Base-by-base conservation (phyloP, 179 eudicot species). In the Beta macrorhiza region DNA sequence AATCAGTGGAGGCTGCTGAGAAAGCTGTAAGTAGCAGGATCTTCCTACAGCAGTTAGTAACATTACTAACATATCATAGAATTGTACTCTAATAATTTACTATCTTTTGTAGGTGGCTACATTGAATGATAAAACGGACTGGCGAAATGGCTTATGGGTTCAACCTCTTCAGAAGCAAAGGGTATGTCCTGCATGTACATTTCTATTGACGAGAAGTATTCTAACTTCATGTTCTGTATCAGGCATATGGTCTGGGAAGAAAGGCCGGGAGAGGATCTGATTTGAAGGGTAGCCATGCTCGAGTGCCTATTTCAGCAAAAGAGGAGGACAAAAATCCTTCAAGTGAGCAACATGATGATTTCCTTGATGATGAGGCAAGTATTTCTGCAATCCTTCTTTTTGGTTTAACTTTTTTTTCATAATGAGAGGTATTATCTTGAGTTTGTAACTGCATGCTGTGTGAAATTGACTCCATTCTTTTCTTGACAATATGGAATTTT, bases 111-210 rank as follows among this genome's bases (percentile, higher is more conserved):
- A 95, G 99, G 98, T 90, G 83, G 87, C 86, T 78, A 81, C 86
- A 78, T 85, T 95, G 80, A 93, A 91, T 82, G 87, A 93, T 84
- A 92, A 93, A 77, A 93, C 89, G 49, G 94, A 95, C 78, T 95
- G 99, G 99, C 90, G 99, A 83, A 85, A 87, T 89, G 98, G 97
- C 74, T 85, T 95, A 87, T 91, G 94, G 72, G 98, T 95, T 82
- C 96, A 90, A 88, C 95, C 86, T 88, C 93, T 93, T 75, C 78
- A 73, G 25, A 93, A 90, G 81, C 87, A 81, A 86, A 73, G 51
- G 93, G 98, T 92, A 87, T 69, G 49, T 29, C 53, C 57, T 58
- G 44, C 63, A 11, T 77, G 11, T 45, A 19, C 62, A 47, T 72
- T 37, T 25, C 32, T 68, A 47, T 37, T 7, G 13, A 32, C 11